Evolutionary conservation across 2,329 filamentous ascomycete genomes (phyloP), one percentile per base, ranked within the genome.

Genomic region (Diaporthe nobilis): DNA sequence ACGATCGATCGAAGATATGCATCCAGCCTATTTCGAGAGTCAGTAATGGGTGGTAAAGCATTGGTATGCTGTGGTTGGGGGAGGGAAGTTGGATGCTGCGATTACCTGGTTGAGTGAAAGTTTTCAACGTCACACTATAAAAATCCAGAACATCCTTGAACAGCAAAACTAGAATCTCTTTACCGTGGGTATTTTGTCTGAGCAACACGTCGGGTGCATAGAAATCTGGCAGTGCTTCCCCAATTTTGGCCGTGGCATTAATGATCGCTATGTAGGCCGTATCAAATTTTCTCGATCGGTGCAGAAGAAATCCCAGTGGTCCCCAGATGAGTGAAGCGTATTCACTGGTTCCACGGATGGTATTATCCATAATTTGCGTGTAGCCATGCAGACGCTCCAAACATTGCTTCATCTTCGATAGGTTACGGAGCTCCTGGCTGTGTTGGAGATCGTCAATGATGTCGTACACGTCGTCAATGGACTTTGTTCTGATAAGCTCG

Each of bases 221-320:
- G 63, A 67, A 51, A 28, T 67, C n/a, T 3, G 63, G 63, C 42
- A 67, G 15, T 51, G 63, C 63, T 34, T 67, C 22, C 12, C 63
- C 63, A 12, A 67, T 12, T 37, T 67, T 25, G 17, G 63, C 63
- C 8, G 13, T 25, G 17, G 63, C 63, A 7, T 67, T 22, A 22
- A 67, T 67, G 28, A 67, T n/a, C 9, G 39, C 20, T 28, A 1
- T n/a, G 28, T 67, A 67, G 15, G 63, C 63, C 28, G 2, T 51
- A 8, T 51, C 44, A 4, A 34, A 13, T 34, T 1, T 20, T 1
- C 63, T 67, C 44, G 63, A 67, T 9, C 44, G 13, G 17, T 8
- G 63, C 17, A 67, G 9, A 67, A 67, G 63, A 34, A 67, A 15
- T 34, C 17, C 63, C 25, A 67, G 17, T 51, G 63, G 63, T 12